Evolutionary conservation across 2,329 filamentous ascomycete genomes (phyloP).

Genomic region (Colletotrichum orbiculare): DNA sequence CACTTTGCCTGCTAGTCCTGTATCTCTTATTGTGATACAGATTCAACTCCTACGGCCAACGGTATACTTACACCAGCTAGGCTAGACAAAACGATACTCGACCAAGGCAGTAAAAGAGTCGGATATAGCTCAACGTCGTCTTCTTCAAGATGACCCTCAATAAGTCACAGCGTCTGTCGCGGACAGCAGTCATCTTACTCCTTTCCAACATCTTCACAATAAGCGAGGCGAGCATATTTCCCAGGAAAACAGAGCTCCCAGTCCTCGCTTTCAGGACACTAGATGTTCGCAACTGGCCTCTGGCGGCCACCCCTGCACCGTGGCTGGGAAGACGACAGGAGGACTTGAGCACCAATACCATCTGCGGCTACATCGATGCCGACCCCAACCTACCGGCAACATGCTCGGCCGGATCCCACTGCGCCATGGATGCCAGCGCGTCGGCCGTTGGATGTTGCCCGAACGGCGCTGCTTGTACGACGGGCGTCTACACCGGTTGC

Average conservation of each 20-base stretch:
- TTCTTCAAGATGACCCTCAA: not conserved
- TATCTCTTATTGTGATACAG: no score
- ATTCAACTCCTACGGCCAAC: no score
- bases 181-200: constrained; percentile 47
- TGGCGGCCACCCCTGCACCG: constrained; percentile 54
- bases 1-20: no score
- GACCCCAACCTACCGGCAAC: constrained; percentile 64
- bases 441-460: constrained; percentile 68
- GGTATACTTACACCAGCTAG: no score
- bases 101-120: no score
- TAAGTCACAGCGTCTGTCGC: constrained; percentile 41
- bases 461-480: constrained; percentile 60
- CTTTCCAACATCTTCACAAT: constrained; percentile 47
- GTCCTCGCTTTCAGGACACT: constrained; percentile 48
- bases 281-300: constrained; percentile 54
- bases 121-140: no score
- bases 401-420: constrained; percentile 68
- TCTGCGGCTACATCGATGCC: constrained; percentile 69
- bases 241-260: constrained; percentile 49
- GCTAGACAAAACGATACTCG: no score
- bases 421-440: constrained; percentile 62
- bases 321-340: constrained; percentile 49
- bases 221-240: constrained; percentile 54
- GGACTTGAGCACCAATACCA: constrained; percentile 55
- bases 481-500: constrained; percentile 68